Evolutionary conservation across 2,329 filamentous ascomycete species (phyloP).

Genomic region (Phialocephala sp.): DNA sequence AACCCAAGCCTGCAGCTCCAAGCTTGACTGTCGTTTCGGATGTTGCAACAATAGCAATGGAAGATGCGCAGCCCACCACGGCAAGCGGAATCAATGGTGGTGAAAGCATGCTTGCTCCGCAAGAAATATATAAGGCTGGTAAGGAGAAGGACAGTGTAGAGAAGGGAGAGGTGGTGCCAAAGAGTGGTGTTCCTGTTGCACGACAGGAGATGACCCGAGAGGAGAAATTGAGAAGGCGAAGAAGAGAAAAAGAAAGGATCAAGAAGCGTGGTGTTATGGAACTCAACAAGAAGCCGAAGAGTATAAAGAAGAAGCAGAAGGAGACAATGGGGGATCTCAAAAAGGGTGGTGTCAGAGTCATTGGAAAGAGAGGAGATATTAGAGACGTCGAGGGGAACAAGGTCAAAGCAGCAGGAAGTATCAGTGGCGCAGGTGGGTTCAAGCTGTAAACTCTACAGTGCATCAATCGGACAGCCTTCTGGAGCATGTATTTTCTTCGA

Average conservation of each 20-base stretch:
- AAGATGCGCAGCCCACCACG: constrained; percentile 89
- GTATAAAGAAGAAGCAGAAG: constrained; percentile 63
- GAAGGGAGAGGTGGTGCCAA: constrained; percentile 76
- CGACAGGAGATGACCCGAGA: constrained; percentile 88
- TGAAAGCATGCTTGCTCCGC: constrained; percentile 82
- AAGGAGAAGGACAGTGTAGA: constrained; percentile 61
- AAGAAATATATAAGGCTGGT: constrained; percentile 89
- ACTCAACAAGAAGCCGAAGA: constrained; percentile 54
- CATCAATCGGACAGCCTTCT: not conserved
- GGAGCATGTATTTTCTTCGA: not conserved
- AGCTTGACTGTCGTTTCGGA: constrained; percentile 86
- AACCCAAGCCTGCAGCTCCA: constrained; percentile 83
- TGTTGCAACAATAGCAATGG: constrained; percentile 90
- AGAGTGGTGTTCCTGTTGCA: constrained; percentile 77
- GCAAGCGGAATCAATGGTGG: constrained; percentile 73
- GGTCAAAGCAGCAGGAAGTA: constrained; percentile 58
- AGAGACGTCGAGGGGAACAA: constrained; percentile 84
- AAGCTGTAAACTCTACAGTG: constrained; percentile 58
- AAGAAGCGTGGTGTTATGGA: constrained; percentile 67
- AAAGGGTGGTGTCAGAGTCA: constrained; percentile 88
- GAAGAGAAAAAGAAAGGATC: constrained; percentile 85
- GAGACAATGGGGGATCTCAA: constrained; percentile 63
- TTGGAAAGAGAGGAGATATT: constrained; percentile 87
- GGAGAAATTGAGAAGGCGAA: constrained; percentile 76
- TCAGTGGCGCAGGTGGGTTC: constrained; percentile 59